Conservation (phyloP, 352 stramenopile species). For the Phytophthora sojae region DNA sequence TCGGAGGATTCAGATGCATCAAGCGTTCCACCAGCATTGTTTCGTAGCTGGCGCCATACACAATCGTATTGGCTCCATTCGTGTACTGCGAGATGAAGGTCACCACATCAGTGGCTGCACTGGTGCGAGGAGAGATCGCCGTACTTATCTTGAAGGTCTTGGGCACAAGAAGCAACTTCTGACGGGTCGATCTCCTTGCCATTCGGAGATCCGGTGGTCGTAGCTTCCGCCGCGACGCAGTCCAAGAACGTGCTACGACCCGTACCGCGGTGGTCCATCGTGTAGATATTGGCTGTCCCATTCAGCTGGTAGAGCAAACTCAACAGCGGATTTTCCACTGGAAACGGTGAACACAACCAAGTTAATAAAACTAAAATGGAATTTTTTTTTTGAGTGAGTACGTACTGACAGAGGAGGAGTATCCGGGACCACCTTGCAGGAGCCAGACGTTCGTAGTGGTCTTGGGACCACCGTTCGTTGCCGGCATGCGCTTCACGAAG, state of each 20-base stretch:
- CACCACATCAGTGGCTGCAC: conserved; percentile 37
- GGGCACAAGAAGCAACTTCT: conserved; percentile 26
- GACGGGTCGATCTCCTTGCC: background rate
- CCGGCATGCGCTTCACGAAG: background rate
- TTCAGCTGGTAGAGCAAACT: background rate
- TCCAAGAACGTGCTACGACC: background rate
- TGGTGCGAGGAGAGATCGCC: conserved; percentile 43
- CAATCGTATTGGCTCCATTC: conserved; percentile 22
- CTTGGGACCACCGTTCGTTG: background rate
- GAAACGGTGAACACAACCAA: background rate
- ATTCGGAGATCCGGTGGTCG: background rate
- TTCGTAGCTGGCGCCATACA: conserved; percentile 67
- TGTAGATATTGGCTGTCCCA: background rate
- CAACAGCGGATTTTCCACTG: background rate
- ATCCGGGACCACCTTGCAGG: background rate
- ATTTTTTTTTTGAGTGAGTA: background rate
- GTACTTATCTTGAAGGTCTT: conserved; percentile 43
- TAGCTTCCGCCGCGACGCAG: background rate
- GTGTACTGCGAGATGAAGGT: conserved; percentile 20
- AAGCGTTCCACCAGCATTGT: conserved; percentile 55
- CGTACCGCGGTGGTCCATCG: background rate
- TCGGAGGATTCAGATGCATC: conserved; percentile 47
- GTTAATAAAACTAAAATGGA: background rate
- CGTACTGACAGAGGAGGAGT: background rate
- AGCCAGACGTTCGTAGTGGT: background rate